Base-by-base conservation (phyloP, 2,329 filamentous ascomycete species). In the Alternaria rosae region DNA sequence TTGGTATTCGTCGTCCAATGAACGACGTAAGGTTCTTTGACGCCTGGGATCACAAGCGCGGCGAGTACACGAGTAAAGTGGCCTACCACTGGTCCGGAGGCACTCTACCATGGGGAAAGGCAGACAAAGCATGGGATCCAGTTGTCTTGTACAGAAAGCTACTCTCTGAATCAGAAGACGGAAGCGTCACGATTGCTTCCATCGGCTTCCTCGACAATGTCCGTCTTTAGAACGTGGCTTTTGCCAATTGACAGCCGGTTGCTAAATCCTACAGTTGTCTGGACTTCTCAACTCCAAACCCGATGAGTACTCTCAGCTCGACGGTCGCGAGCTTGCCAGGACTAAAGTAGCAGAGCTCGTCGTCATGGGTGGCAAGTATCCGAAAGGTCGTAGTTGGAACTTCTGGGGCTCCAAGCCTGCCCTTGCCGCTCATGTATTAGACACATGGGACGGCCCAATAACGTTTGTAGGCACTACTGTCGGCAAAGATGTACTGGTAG, bases 61-160 rank as follows among this genome's bases (percentile, higher is more conserved):
- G 52, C 17, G 52, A 54, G 13, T 54, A 54, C 11, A 35, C 52
- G 15, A 45, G 41, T n/a, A 54, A 54, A 21, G 41, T 54, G n/a
- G 52, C 52, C n/a, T 54, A 54, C 11, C 52, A 56, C 13, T 56
- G 28, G 28, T 56, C 54, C 17, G 54, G 54, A 11, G 42, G 42
- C 11, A 30, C 35, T 17, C 25, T 56, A 17, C 43, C 43, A 13
- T 48, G 42, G 54, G 20, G 28, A 11, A 48, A 47, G 15, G 21
- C 54, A 6, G 11, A 41, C 5, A 9, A 48, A 1, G 30, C 54
- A 1, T 47, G 54, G 43, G 41, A 38, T 48, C 28, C 26, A 26
- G 44, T 47, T 17, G 23, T n/a, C 23, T 2, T 47, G 23, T 47
- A 47, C 7, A 26, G 44, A 26, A 47, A 47, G 15, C 15, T 26